Percentiles rank a stretch among this genome's conserved stretches.
Conservation (phyloP, 2,329 filamentous ascomycete genomes). For the Microcyclosporella mali region DNA sequence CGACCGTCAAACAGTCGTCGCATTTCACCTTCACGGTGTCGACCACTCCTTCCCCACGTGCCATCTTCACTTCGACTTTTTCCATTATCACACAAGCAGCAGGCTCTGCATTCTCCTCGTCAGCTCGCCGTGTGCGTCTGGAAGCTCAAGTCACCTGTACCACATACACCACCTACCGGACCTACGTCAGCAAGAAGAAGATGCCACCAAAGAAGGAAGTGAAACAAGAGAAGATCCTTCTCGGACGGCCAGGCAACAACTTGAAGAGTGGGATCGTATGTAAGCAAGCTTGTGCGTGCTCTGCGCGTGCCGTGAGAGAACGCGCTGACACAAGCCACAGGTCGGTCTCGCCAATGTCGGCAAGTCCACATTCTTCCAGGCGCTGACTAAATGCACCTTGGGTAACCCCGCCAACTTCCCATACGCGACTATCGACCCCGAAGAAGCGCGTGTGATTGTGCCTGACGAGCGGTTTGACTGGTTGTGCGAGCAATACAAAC, state of each 20-base stretch:
- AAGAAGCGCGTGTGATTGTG: constrained; percentile 95
- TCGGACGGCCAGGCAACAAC: constrained; percentile 95
- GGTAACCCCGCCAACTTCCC: constrained; percentile 98
- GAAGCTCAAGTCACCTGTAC: constrained; percentile 13
- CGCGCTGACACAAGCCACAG: constrained; percentile 50
- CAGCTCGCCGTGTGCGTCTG: constrained; percentile 11
- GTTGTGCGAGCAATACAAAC: constrained; percentile 93
- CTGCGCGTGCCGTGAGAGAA: constrained; percentile 28
- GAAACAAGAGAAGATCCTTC: constrained; percentile 90
- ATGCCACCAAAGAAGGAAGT: constrained; percentile 95
- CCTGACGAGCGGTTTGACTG: constrained; percentile 95
- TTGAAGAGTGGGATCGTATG: constrained; percentile 97
- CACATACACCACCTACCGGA: constrained; percentile 31
- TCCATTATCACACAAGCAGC: constrained; percentile 24
- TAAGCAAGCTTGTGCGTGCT: constrained; percentile 39
- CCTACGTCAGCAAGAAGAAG: constrained; percentile 56
- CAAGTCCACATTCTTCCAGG: constrained; percentile 99
- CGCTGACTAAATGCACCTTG: constrained; percentile 94
- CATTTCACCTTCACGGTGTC: constrained; percentile 23
- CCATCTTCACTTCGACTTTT: constrained; percentile 22
- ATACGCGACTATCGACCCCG: constrained; percentile 97
- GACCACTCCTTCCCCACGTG: constrained; percentile 17
- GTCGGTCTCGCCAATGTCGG: constrained; percentile 98
- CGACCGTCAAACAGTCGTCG: constrained; percentile 29
- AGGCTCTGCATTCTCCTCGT: constrained; percentile 29